phyloP scores from a whole-genome alignment of 345 rosid species.

The Psidium friedrichsthalianum region DNA sequence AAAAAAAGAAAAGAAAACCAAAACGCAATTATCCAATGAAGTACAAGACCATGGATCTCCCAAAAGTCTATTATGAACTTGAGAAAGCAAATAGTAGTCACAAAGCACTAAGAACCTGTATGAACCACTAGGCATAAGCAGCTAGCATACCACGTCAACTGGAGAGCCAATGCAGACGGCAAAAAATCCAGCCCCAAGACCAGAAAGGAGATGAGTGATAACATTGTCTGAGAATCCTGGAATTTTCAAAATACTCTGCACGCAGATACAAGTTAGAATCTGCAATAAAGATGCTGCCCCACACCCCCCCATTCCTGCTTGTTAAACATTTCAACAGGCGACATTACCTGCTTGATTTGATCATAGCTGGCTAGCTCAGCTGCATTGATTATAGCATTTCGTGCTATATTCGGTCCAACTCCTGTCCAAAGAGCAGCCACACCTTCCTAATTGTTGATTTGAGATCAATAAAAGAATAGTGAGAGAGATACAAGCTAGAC shows the following conservation, averaged over 20 bases:
- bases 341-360: slow-evolving; percentile 80
- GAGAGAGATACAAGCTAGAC: slow-evolving; percentile 2
- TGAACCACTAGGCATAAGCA: background rate
- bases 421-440: slow-evolving; percentile 93
- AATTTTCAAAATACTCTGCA: slow-evolving; percentile 85
- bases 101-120: background rate
- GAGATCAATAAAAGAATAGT: slow-evolving; percentile 7
- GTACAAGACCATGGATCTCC: background rate
- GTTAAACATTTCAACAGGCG: background rate
- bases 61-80: background rate
- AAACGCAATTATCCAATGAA: background rate
- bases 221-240: slow-evolving; percentile 94
- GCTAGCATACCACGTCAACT: slow-evolving; percentile 75
- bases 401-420: slow-evolving; percentile 81
- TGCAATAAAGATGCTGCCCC: background rate
- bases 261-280: slow-evolving; percentile 1
- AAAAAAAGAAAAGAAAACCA: no score
- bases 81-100: background rate
- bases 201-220: slow-evolving; percentile 85
- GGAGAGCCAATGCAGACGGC: slow-evolving; percentile 99
- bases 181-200: slow-evolving; percentile 93
- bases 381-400: slow-evolving; percentile 95
- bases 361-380: slow-evolving; percentile 97
- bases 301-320: background rate
- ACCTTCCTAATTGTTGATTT: slow-evolving; percentile 61